A percentile compares a stretch with the other conserved stretches of the same genome.
These are phyloP conservation scores for Hygrocybe punicea DNA, from an alignment of 768 basidiomycete genomes.

Conservation along the genomic window DNA sequence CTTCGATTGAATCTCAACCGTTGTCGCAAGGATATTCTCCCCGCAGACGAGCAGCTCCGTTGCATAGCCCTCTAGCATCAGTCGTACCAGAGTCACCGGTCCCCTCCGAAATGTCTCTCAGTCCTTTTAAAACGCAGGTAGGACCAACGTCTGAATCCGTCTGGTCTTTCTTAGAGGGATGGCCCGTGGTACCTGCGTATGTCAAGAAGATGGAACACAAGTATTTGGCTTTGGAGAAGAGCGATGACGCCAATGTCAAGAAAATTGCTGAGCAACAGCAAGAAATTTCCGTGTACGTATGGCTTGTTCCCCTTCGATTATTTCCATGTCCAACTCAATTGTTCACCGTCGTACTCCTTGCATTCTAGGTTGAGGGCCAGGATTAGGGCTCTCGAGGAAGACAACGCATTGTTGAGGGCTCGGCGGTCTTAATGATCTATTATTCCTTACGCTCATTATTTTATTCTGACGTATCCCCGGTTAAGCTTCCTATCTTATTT, in stretches of 20 bases:
- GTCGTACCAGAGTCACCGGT: background rate
- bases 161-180: slow-evolving; percentile 12
- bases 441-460: background rate
- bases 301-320: background rate
- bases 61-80: background rate
- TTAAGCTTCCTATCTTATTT: no score
- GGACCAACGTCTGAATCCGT: slow-evolving; percentile 24
- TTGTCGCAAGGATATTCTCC: no score
- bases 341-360: no score
- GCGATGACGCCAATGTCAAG: slow-evolving; percentile 32
- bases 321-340: background rate
- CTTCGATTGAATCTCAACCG: no score
- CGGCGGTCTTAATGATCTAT: background rate
- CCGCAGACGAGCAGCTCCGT: background rate
- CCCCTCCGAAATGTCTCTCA: background rate
- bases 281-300: slow-evolving; percentile 26
- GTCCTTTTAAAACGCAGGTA: background rate
- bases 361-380: background rate
- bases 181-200: slow-evolving; percentile 22
- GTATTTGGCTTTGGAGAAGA: slow-evolving; percentile 33
- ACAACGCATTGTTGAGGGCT: background rate
- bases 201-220: slow-evolving; percentile 41
- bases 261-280: slow-evolving; percentile 30
- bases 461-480: no score
- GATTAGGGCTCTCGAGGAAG: background rate